Evolutionary conservation across 495 filamentous ascomycete species (phyloP).

Genomic region (Achaetomiella virescens): DNA sequence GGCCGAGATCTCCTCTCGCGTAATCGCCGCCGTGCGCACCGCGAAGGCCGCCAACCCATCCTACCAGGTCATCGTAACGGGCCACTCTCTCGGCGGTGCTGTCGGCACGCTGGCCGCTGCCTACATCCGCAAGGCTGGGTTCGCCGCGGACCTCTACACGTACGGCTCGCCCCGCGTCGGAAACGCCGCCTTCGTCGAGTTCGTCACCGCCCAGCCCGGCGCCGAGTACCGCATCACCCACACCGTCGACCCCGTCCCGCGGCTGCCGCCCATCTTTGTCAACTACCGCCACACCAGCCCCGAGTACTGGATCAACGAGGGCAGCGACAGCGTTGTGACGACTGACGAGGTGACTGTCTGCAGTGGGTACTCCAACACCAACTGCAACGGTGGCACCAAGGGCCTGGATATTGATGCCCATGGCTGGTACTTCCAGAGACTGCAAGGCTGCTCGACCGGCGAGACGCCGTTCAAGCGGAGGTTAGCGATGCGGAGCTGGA

Average conservation of each 20-base stretch:
- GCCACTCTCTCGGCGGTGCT: constrained; percentile 66
- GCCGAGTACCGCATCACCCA: constrained; percentile 63
- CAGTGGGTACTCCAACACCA: constrained; percentile 30
- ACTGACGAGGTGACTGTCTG: constrained; percentile 33
- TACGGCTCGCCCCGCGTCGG: constrained; percentile 67
- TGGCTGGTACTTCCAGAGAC: constrained; percentile 32
- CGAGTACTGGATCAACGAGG: constrained; percentile 53
- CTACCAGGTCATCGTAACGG: constrained; percentile 54
- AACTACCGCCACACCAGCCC: constrained; percentile 59
- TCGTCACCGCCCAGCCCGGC: constrained; percentile 45
- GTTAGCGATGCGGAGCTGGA: constrained; percentile 30
- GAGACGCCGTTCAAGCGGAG: constrained; percentile 20
- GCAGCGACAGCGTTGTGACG: constrained; percentile 20
- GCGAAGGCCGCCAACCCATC: constrained; percentile 36
- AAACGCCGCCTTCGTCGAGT: constrained; percentile 48
- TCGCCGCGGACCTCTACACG: constrained; percentile 46
- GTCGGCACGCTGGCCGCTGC: constrained; percentile 56
- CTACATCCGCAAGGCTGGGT: constrained; percentile 48
- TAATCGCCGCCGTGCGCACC: constrained; percentile 20
- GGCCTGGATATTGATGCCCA: constrained; percentile 32
- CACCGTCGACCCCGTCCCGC: constrained; percentile 58
- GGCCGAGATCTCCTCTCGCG: constrained; percentile 24
- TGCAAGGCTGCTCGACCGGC: constrained; percentile 25
- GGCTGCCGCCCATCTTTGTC: constrained; percentile 49
- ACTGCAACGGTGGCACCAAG: constrained; percentile 35